Evolutionary conservation across 1,284 basidiomycete species (phyloP).

Genomic region (Cutaneotrichosporon dermatis): DNA sequence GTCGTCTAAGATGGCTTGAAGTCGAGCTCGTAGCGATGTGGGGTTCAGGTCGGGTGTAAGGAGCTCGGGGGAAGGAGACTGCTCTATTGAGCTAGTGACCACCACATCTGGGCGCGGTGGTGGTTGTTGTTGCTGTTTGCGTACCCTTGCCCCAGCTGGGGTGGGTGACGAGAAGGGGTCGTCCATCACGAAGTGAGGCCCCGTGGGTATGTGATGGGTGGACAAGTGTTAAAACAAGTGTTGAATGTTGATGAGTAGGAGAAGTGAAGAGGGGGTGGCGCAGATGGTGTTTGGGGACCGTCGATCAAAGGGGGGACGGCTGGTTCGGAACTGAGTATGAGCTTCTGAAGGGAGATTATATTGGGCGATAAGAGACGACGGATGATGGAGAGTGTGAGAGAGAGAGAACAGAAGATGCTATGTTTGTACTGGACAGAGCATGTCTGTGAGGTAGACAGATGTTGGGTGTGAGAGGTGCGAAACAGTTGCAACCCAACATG

Average conservation of each 20-base stretch:
- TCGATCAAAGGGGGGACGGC: not conserved
- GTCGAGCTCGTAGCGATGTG: constrained; percentile 48
- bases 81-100: constrained; percentile 22
- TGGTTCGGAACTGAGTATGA: too few species aligned
- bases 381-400: too few species aligned
- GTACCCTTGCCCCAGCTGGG: constrained; percentile 7
- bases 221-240: not conserved
- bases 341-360: too few species aligned
- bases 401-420: too few species aligned
- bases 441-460: too few species aligned
- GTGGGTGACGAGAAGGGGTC: constrained; percentile 32
- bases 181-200: constrained; percentile 22
- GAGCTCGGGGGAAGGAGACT: constrained; percentile 10
- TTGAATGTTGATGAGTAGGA: not conserved
- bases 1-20: constrained; percentile 75
- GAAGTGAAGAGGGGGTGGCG: not conserved
- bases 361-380: too few species aligned
- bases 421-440: too few species aligned
- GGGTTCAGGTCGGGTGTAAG: constrained; percentile 24
- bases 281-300: not conserved
- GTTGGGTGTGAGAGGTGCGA: too few species aligned
- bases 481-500: too few species aligned
- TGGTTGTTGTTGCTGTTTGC: constrained; percentile 16
- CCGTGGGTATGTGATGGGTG: not conserved
- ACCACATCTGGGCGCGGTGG: constrained; percentile 23